Evolutionary conservation across 2,329 filamentous ascomycete genomes (phyloP).

Genomic region (Claviceps pazoutovae): DNA sequence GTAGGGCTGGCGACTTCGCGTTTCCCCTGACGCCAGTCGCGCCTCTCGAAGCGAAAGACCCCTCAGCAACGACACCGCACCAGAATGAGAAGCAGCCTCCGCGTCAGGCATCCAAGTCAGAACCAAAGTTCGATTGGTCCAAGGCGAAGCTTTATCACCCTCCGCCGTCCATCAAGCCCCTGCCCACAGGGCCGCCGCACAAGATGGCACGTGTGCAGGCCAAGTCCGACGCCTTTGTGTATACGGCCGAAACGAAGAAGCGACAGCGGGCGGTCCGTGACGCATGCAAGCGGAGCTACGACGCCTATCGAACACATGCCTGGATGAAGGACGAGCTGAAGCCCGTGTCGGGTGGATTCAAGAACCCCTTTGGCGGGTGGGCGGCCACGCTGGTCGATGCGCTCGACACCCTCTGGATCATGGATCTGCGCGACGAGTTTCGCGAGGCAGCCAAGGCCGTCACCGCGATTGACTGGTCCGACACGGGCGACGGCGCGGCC

Average conservation of each 20-base stretch:
- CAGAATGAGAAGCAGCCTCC: background rate
- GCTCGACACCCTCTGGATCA: conserved; percentile 49
- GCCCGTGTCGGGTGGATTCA: conserved; percentile 31
- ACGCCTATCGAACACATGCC: conserved; percentile 35
- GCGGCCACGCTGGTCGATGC: conserved; percentile 46
- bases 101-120: conserved; percentile 7
- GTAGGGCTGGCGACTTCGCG: conserved; percentile 1
- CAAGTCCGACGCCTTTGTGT: conserved; percentile 10
- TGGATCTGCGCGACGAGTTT: conserved; percentile 45
- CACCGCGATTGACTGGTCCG: conserved; percentile 36
- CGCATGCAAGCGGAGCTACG: conserved; percentile 31
- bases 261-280: conserved; percentile 25
- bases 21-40: conserved; percentile 1
- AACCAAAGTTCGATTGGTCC: conserved; percentile 19
- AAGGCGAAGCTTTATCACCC: conserved; percentile 14
- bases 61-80: background rate
- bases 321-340: conserved; percentile 40
- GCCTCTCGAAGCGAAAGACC: background rate
- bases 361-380: conserved; percentile 39
- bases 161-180: conserved; percentile 16
- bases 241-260: conserved; percentile 10
- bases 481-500: conserved; percentile 27
- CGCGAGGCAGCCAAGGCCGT: conserved; percentile 36
- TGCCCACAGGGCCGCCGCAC: conserved; percentile 14
- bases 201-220: conserved; percentile 19